Evolutionary conservation across 768 basidiomycete genomes (phyloP), one percentile per base, ranked within the genome.

Genomic region (Tulasnella sp.): DNA sequence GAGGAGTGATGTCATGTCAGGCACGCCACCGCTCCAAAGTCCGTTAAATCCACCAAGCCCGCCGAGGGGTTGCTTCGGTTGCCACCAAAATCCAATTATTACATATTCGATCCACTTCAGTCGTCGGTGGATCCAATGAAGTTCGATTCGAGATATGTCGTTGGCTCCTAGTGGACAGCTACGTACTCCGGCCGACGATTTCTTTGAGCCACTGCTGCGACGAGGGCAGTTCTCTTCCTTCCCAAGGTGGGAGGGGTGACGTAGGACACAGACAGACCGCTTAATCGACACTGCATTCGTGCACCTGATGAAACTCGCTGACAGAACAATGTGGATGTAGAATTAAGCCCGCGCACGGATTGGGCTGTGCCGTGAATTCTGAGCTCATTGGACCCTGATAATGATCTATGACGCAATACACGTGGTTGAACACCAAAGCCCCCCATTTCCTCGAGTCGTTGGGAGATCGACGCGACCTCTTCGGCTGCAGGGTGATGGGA

Each of bases 11-110:
- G 62, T 68, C 62, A 68, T 68, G 31, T 27, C 31, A 68, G 62
- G 62, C 27, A 68, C 62, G 62, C 62, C 62, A 68, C 62, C 62
- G 9, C 31, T 68, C 62, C 62, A 68, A 68, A 68, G 62, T 68
- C 62, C 62, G 62, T 68, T 68, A 68, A 68, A 68, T 68, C 62
- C 62, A 68, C 62, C 34, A 14, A 31, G 62, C 62, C n/a, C 62
- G 27, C 34, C 62, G 31, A 34, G 34, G 62, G 16, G 34, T 1
- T 5, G 31, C 62, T 68, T 52, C 52, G 21, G 8, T 12, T 4
- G 52, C 52, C 24, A 68, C 36, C 62, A 27, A 68, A n/a, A n/a
- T 52, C n/a, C 62, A 68, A 68, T 68, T 36, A 68, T 68, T 68
- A 68, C 62, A 68, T 68, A 68, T 68, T 68, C 8, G 62, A 68